These are phyloP conservation scores for Backusella morwellensis DNA, from an alignment of 192 early-diverging fungal genomes.

Conservation along the genomic window DNA sequence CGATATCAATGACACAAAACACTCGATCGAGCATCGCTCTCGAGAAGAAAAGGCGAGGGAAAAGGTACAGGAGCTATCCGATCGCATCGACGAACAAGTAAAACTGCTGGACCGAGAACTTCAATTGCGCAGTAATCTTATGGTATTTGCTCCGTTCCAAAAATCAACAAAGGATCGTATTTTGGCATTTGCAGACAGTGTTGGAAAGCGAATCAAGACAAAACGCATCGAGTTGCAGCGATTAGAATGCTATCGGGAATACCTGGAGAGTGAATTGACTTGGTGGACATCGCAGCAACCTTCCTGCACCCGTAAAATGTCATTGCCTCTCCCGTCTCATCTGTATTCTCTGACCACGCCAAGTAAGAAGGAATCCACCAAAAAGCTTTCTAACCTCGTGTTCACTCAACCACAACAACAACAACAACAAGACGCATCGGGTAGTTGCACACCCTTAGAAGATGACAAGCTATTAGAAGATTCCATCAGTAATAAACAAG, in stretches of 20 bases:
- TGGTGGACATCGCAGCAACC: slow-evolving; percentile 2
- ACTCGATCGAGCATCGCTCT: neutral
- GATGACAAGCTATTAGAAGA: neutral
- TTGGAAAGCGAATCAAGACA: slow-evolving; percentile 53
- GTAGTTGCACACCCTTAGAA: neutral
- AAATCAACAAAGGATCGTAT: slow-evolving; percentile 62
- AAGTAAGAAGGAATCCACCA: neutral
- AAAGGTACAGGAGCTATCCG: slow-evolving; percentile 10
- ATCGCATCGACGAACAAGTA: slow-evolving; percentile 46
- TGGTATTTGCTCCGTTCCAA: slow-evolving; percentile 65
- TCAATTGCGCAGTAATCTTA: slow-evolving; percentile 62
- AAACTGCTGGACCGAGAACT: slow-evolving; percentile 52
- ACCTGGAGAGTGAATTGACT: slow-evolving; percentile 60
- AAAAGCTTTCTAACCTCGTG: neutral
- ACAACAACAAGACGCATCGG: neutral
- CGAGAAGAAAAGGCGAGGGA: slow-evolving; percentile 17
- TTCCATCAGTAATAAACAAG: neutral
- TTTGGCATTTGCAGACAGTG: slow-evolving; percentile 49
- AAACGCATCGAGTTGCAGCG: slow-evolving; percentile 60
- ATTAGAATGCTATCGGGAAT: slow-evolving; percentile 70
- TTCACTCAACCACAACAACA: neutral
- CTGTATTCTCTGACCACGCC: neutral
- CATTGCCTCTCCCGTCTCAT: slow-evolving; percentile 10
- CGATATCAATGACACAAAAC: neutral
- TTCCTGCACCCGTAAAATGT: slow-evolving; percentile 3